Base-by-base conservation (phyloP, 768 basidiomycete genomes). In the Xerocomellus amylosporus region DNA sequence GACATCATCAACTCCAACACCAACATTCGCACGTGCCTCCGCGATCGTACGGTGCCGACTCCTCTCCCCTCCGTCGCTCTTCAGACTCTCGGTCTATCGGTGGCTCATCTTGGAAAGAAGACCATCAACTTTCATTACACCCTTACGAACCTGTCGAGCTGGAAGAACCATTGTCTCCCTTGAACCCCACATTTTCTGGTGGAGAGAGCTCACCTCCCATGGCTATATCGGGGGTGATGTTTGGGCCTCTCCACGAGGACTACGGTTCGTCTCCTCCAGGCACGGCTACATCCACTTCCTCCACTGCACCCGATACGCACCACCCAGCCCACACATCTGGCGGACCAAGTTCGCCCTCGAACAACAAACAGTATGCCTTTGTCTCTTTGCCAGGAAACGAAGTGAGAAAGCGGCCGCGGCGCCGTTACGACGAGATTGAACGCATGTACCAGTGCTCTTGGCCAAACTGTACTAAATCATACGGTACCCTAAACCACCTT, bases 401-500 rank as follows among this genome's bases (percentile, higher is more conserved):
- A 15, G 82, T 92, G 54, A 88, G 84, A 70, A 92, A 92, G 72
- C 84, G 90, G 44, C 90, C 90, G n/a, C 79, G 90, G 12, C 78
- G 90, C 60, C 80, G 90, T 41, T 91, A 90, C 71, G 95, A 98
- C 70, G 95, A 98, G 79, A 97, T 98, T 61, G 94, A 97, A 73
- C 84, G 95, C 26, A 73, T 96, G 49, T 98, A 98, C 68, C 81
- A 82, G 52, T 98, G 95, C 76, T 86, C 87, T 46, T 91, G 85
- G 82, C 81, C 80, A 5, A 79, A 83, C 41, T 87, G 85, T 59
- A 78, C 83, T 51, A 96, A 96, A 74, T 80, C 90, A 26, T 97
- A 96, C 65, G 94, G 94, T 30, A 97, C 94, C 5, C 78, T 98
- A 46, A 98, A 99, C 69, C 96, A 99, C 72, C 79, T 99, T 56